phyloP scores from a whole-genome alignment of 208 protist genomes.

The Leishmania mexicana region DNA sequence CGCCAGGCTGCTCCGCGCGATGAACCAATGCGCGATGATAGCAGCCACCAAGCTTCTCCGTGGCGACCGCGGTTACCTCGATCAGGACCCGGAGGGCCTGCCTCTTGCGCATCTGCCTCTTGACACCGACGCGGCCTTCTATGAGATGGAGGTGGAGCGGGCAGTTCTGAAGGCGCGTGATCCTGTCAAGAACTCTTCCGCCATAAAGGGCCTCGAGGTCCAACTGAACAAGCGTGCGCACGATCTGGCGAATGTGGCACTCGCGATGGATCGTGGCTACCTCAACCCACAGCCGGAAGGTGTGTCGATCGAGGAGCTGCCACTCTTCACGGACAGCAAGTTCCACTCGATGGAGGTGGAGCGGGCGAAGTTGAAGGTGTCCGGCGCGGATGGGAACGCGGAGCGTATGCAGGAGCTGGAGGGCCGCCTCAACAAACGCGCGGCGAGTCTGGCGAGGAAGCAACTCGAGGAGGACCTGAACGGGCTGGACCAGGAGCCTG shows the following conservation, averaged over 20 bases:
- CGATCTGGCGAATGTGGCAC: constrained; percentile 39
- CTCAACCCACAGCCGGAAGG: constrained; percentile 59
- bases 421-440: constrained; percentile 65
- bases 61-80: constrained; percentile 71
- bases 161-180: constrained; percentile 56
- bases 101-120: constrained; percentile 49
- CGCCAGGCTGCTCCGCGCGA: constrained; percentile 29
- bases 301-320: constrained; percentile 51
- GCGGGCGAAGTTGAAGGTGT: constrained; percentile 57
- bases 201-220: constrained; percentile 62
- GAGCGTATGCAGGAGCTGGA: constrained; percentile 59
- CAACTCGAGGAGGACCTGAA: constrained; percentile 67
- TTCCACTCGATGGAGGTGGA: constrained; percentile 82
- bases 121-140: constrained; percentile 64
- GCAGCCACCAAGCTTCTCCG: constrained; percentile 53
- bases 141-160: constrained; percentile 64
- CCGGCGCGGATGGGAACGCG: constrained; percentile 37
- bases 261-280: constrained; percentile 60
- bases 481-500: constrained; percentile 59
- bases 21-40: constrained; percentile 52
- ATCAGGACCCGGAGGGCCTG: constrained; percentile 70
- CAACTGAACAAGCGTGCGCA: constrained; percentile 64
- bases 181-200: constrained; percentile 45
- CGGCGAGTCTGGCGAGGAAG: constrained; percentile 57
- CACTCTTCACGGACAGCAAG: constrained; percentile 58